phyloP scores from a whole-genome alignment of 2,329 filamentous ascomycete genomes.

The Fusarium musae region DNA sequence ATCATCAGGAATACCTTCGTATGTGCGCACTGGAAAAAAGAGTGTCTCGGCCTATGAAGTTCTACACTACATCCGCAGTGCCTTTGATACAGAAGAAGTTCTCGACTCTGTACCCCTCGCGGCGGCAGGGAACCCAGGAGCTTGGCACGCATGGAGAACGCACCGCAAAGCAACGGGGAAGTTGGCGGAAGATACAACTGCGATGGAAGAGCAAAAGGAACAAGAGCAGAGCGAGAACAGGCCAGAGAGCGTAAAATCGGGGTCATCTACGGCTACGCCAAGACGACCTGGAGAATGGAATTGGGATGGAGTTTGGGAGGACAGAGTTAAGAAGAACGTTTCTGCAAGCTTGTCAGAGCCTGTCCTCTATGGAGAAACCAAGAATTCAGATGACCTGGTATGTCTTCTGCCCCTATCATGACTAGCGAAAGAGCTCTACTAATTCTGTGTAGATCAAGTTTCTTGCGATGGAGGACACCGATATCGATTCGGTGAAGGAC shows the following conservation, averaged over 20 bases:
- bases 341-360: slow-evolving; percentile 81
- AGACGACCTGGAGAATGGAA: slow-evolving; percentile 84
- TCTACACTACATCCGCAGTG: slow-evolving; percentile 81
- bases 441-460: slow-evolving; percentile 68
- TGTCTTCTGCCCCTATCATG: slow-evolving; percentile 45
- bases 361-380: slow-evolving; percentile 76
- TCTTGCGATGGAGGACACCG: slow-evolving; percentile 68
- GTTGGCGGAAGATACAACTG: slow-evolving; percentile 26
- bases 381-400: slow-evolving; percentile 77
- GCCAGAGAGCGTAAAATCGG: slow-evolving; percentile 18
- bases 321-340: slow-evolving; percentile 83
- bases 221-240: neutral
- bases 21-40: slow-evolving; percentile 55
- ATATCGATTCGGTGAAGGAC: slow-evolving; percentile 67
- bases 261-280: slow-evolving; percentile 4
- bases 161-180: slow-evolving; percentile 61
- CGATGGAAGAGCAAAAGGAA: neutral
- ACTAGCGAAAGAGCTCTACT: slow-evolving; percentile 4
- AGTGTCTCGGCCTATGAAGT: slow-evolving; percentile 72
- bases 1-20: slow-evolving; percentile 48
- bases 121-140: slow-evolving; percentile 87
- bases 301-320: slow-evolving; percentile 97
- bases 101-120: slow-evolving; percentile 83
- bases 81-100: slow-evolving; percentile 81
- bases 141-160: slow-evolving; percentile 92